Percentiles rank a stretch among this genome's conserved stretches.
Conservation (phyloP, 2,329 filamentous ascomycete species). For the Beauveria bassiana region DNA sequence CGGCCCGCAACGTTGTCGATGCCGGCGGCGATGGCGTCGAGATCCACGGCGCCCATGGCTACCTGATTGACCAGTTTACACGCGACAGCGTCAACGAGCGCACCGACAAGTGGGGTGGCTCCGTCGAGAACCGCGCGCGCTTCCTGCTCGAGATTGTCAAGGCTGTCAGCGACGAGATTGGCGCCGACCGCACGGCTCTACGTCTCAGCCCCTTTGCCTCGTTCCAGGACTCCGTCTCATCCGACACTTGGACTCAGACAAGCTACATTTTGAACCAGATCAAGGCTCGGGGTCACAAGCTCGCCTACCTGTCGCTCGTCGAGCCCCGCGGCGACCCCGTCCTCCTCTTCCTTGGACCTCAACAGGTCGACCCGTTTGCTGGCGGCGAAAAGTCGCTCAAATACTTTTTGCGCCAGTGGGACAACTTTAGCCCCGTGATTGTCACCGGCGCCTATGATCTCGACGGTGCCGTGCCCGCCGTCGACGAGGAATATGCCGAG, state of each 20-base stretch:
- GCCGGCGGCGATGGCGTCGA: slow-evolving; percentile 65
- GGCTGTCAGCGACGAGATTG: slow-evolving; percentile 30
- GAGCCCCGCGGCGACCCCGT: slow-evolving; percentile 21
- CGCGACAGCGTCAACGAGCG: slow-evolving; percentile 39
- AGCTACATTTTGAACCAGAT: slow-evolving; percentile 20
- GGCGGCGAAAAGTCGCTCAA: slow-evolving; percentile 24
- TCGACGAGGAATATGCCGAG: slow-evolving; percentile 21
- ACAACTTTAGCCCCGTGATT: slow-evolving; percentile 22
- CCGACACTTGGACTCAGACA: slow-evolving; percentile 16
- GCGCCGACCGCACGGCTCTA: slow-evolving; percentile 40
- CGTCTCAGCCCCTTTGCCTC: slow-evolving; percentile 32
- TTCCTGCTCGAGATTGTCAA: slow-evolving; percentile 38
- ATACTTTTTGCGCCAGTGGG: slow-evolving; percentile 23
- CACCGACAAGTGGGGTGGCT: slow-evolving; percentile 45
- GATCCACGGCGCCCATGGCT: slow-evolving; percentile 44
- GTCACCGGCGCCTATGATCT: slow-evolving; percentile 21
- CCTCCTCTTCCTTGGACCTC: slow-evolving; percentile 4
- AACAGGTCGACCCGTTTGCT: slow-evolving; percentile 17
- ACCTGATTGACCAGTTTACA: slow-evolving; percentile 53
- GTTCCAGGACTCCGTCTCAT: slow-evolving; percentile 19
- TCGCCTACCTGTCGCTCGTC: slow-evolving; percentile 23
- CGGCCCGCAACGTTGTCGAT: slow-evolving; percentile 47
- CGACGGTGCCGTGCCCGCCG: slow-evolving; percentile 11
- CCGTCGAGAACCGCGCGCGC: slow-evolving; percentile 41
- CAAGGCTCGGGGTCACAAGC: slow-evolving; percentile 20